Percentiles rank a stretch among this genome's conserved stretches.
phyloP scores from a whole-genome alignment of 176 grass and related monocot species.

The Oryza brachyantha region DNA sequence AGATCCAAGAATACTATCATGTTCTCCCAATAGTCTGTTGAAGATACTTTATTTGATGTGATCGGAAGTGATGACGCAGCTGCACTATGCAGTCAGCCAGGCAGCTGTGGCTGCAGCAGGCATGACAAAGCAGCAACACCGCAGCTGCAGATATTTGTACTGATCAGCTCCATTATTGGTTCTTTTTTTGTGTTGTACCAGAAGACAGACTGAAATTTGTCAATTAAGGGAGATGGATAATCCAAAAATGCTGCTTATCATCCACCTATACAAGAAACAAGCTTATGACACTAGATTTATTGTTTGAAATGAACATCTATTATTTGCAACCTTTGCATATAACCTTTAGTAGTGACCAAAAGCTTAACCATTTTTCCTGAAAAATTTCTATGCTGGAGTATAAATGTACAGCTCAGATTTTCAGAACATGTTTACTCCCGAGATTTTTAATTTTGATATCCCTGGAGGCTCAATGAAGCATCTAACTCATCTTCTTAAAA shows the following conservation, averaged over 20 bases:
- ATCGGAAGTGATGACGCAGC: too few species aligned
- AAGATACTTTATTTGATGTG: background rate
- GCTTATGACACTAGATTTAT: background rate
- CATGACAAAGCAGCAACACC: too few species aligned
- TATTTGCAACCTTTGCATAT: background rate
- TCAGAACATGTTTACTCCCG: background rate
- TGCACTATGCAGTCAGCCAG: too few species aligned
- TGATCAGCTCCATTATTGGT: too few species aligned
- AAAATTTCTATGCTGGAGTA: background rate
- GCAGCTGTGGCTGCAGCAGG: too few species aligned
- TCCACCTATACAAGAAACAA: background rate
- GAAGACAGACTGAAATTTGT: background rate
- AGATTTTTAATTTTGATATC: background rate
- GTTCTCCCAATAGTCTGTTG: background rate
- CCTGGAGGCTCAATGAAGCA: background rate
- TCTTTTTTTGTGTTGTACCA: too few species aligned
- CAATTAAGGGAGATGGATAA: background rate
- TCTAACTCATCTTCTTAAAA: background rate
- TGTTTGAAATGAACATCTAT: background rate
- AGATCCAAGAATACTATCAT: background rate
- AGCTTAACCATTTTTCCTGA: slow-evolving; percentile 17
- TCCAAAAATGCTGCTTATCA: slow-evolving; percentile 8
- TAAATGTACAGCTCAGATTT: background rate
- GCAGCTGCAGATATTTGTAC: too few species aligned
- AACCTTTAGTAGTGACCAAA: background rate